Conservation (phyloP, 2,329 filamentous ascomycete genomes). For the Paracamarosporium sp. region DNA sequence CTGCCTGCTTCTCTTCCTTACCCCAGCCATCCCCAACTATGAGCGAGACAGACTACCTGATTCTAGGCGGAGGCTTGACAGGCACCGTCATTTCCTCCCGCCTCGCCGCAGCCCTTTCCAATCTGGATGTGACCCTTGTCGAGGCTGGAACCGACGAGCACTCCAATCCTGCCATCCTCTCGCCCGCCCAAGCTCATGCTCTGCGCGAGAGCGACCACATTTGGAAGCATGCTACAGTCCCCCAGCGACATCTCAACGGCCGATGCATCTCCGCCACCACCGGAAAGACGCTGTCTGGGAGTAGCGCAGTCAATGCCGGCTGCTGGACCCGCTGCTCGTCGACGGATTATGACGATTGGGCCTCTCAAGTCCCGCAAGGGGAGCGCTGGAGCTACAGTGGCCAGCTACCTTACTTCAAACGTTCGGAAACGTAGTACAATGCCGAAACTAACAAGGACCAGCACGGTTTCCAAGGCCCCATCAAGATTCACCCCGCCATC, state of each 20-base stretch:
- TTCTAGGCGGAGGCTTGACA: slow-evolving; percentile 48
- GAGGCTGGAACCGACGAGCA: slow-evolving; percentile 48
- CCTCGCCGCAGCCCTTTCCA: slow-evolving; percentile 24
- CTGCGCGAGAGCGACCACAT: slow-evolving; percentile 47
- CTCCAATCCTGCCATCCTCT: slow-evolving; percentile 25
- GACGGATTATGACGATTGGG: slow-evolving; percentile 53
- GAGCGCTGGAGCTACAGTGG: slow-evolving; percentile 52
- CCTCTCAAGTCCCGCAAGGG: slow-evolving; percentile 43
- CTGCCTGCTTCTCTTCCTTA: no score
- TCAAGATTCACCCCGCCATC: no score
- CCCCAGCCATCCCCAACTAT: no score
- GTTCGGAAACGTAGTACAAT: no score
- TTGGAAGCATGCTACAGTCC: slow-evolving; percentile 43
- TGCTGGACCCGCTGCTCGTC: slow-evolving; percentile 50
- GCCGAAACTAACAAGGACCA: slow-evolving; percentile 44
- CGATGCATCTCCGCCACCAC: slow-evolving; percentile 34
- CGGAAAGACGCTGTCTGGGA: slow-evolving; percentile 52
- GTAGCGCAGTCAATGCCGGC: slow-evolving; percentile 51
- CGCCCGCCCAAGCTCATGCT: slow-evolving; percentile 32
- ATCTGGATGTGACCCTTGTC: slow-evolving; percentile 37
- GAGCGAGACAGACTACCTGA: slow-evolving; percentile 48
- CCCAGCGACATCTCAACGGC: slow-evolving; percentile 23
- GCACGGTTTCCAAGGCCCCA: no score
- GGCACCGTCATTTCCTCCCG: slow-evolving; percentile 47
- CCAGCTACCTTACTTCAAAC: slow-evolving; percentile 54